Conservation (phyloP, 805 yeast species). For the Lachancea lanzarotensis region DNA sequence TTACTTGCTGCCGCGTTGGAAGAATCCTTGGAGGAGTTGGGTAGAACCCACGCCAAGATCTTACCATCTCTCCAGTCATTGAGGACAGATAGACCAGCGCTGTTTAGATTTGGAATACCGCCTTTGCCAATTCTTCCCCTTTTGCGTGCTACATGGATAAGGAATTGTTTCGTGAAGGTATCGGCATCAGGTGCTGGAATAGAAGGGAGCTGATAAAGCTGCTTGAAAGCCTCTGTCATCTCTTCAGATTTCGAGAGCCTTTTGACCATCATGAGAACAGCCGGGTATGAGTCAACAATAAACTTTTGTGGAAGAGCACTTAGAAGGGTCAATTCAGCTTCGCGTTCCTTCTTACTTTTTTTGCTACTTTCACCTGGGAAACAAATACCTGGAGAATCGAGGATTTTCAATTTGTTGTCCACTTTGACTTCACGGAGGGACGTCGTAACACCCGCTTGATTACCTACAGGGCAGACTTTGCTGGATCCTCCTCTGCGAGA, state of each 20-base stretch:
- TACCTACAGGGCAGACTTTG: constrained; percentile 91
- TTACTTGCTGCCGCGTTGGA: constrained; percentile 23
- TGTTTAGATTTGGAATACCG: constrained; percentile 82
- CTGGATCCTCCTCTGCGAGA: constrained; percentile 63
- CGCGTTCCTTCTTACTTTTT: constrained; percentile 54
- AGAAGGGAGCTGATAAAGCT: constrained; percentile 73
- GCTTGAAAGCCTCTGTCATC: constrained; percentile 70
- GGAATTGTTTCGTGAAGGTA: constrained; percentile 75
- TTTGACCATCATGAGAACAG: constrained; percentile 69
- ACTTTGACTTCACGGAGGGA: constrained; percentile 85
- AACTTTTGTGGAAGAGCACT: constrained; percentile 87
- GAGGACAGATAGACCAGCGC: constrained; percentile 77
- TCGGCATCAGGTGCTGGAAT: constrained; percentile 65
- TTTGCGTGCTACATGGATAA: constrained; percentile 87
- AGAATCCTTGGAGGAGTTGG: constrained; percentile 46
- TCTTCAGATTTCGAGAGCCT: constrained; percentile 65
- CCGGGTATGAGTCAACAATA: constrained; percentile 76
- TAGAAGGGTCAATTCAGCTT: constrained; percentile 81
- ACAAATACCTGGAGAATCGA: constrained; percentile 97
- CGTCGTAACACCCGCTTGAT: constrained; percentile 96
- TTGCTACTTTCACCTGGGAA: constrained; percentile 67
- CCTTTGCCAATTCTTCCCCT: constrained; percentile 90
- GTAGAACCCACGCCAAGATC: constrained; percentile 83
- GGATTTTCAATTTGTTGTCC: constrained; percentile 78
- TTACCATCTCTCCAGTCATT: constrained; percentile 98